Evolutionary conservation across 2,329 filamentous ascomycete genomes (phyloP).

Genomic region (Saccharata proteae): DNA sequence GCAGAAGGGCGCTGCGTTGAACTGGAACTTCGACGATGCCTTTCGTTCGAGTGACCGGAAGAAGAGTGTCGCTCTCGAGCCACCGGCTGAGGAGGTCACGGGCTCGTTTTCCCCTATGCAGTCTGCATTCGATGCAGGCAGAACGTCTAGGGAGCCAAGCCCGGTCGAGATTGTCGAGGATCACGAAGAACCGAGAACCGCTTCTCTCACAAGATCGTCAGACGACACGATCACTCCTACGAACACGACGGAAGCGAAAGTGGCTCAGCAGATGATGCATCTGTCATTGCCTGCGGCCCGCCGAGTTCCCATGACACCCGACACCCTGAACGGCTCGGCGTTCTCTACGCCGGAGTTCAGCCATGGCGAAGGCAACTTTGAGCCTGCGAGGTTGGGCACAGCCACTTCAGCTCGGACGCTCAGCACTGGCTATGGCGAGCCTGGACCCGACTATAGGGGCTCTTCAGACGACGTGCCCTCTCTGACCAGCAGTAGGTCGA

Average conservation of each 20-base stretch:
- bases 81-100: slow-evolving; percentile 1
- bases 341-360: slow-evolving; percentile 51
- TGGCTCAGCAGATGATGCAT: slow-evolving; percentile 24
- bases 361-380: slow-evolving; percentile 51
- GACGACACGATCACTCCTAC: slow-evolving; percentile 34
- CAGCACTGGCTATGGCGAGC: slow-evolving; percentile 59
- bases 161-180: slow-evolving; percentile 34
- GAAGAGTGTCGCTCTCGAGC: slow-evolving; percentile 1
- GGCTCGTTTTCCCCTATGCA: background rate
- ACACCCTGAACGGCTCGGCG: slow-evolving; percentile 45
- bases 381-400: slow-evolving; percentile 61
- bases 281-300: slow-evolving; percentile 25
- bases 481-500: too few species aligned
- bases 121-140: too few species aligned
- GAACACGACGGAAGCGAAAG: slow-evolving; percentile 19
- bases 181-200: slow-evolving; percentile 35
- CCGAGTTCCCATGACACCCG: slow-evolving; percentile 50
- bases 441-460: slow-evolving; percentile 56
- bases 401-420: slow-evolving; percentile 63
- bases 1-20: slow-evolving; percentile 27
- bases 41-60: slow-evolving; percentile 1
- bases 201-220: slow-evolving; percentile 37
- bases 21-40: slow-evolving; percentile 30
- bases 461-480: slow-evolving; percentile 65
- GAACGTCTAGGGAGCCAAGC: slow-evolving; percentile 15